Base-by-base conservation (phyloP, 345 rosid genomes). In the Lepidium africanum region DNA sequence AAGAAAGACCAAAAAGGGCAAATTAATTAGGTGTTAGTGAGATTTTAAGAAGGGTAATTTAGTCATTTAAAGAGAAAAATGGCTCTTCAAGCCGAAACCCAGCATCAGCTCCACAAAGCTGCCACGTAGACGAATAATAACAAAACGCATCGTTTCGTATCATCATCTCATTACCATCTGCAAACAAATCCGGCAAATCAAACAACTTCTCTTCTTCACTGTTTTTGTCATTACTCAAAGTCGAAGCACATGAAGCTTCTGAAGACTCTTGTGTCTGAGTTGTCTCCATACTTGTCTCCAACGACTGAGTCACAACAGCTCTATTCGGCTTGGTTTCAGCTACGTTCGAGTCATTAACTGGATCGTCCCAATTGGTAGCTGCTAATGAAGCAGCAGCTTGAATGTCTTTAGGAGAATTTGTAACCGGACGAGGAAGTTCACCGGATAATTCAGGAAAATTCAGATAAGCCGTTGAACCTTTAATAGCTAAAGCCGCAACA, bases 151-250 rank as follows among this genome's bases (percentile, higher is more conserved):
- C 81, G 48, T 66, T 71, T 49, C 67, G 79, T 42, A 74, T 43
- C 25, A 65, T 70, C 60, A 69, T 58, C 12, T 63, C 80, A 36
- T 80, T 73, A 5, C 53, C 84, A 33, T 48, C 75, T n/a, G 58
- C 65, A 71, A 75, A 71, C 58, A 92, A 86, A 80, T 92, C 98
- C 16, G 98, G 98, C 35, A 92, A 81, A 78, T 89, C 98, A 72
- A 92, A 92, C 80, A 92, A 62, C 61, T 83, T 58, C 10, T 84
- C 89, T 2, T 83, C 89, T 0, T 89, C 96, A 32, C 39, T 61
- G 23, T 78, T 81, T 25, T 75, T 70, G 3, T 71, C 69, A 37
- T 6, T 10, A 58, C 49, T 33, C 14, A 74, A 69, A 32, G 76
- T 72, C 48, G 67, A 73, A 36, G 55, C 72, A 36, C 72, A 80